Evolutionary conservation across 1,284 basidiomycete species (phyloP).

Genomic region (Entoloma clypeatum): DNA sequence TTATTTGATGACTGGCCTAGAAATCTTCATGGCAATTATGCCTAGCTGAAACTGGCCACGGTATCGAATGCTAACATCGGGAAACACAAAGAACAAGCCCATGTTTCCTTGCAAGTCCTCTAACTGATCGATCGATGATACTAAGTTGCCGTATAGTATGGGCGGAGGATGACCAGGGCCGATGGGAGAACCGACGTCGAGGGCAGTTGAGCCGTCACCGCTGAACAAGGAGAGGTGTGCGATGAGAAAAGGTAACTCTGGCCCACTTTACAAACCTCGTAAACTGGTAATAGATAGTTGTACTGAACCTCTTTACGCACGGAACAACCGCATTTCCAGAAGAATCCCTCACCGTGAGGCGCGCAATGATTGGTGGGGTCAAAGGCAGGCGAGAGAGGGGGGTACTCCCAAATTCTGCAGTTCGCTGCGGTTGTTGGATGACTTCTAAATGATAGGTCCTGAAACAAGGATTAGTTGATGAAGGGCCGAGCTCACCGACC

Average conservation of each 20-base stretch:
- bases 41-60: slow-evolving; percentile 74
- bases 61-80: slow-evolving; percentile 82
- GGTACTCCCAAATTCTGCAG: slow-evolving; percentile 74
- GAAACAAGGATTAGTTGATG: slow-evolving; percentile 10
- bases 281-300: slow-evolving; percentile 2
- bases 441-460: slow-evolving; percentile 75
- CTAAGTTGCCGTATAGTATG: slow-evolving; percentile 80
- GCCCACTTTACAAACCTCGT: no score
- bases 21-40: slow-evolving; percentile 71
- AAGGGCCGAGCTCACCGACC: slow-evolving; percentile 12
- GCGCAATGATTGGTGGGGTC: slow-evolving; percentile 76
- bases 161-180: slow-evolving; percentile 47
- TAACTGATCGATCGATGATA: slow-evolving; percentile 75
- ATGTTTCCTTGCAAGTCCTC: slow-evolving; percentile 73
- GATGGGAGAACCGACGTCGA: slow-evolving; percentile 55
- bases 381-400: slow-evolving; percentile 78
- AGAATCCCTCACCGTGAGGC: slow-evolving; percentile 70
- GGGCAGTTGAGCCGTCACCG: slow-evolving; percentile 52
- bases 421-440: slow-evolving; percentile 74
- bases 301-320: no score
- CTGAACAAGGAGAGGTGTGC: slow-evolving; percentile 72
- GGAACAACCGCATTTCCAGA: slow-evolving; percentile 62
- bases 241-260: slow-evolving; percentile 79
- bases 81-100: slow-evolving; percentile 84
- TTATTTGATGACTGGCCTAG: slow-evolving; percentile 54